Evolutionary conservation across 2,329 filamentous ascomycete species (phyloP).

Genomic region (Calycina marina): DNA sequence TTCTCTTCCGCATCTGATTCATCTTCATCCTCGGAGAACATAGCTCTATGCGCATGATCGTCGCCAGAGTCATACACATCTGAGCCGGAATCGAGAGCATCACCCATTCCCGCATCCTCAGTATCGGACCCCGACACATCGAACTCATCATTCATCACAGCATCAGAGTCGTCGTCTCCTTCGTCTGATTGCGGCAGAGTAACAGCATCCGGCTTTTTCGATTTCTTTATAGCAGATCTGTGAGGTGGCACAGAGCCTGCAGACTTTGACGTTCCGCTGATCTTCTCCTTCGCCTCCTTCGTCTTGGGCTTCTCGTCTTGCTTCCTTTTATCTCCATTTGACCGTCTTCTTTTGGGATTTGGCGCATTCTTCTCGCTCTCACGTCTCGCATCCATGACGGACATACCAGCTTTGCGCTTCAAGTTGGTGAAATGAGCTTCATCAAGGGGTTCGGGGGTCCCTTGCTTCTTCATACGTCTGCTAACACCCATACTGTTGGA

Average conservation of each 20-base stretch:
- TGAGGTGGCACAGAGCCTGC: constrained; percentile 22
- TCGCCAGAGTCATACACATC: constrained; percentile 33
- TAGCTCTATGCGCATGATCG: constrained; percentile 44
- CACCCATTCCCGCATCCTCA: constrained; percentile 30
- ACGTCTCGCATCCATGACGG: constrained; percentile 39
- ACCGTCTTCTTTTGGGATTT: constrained; percentile 49
- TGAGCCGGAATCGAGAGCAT: constrained; percentile 35
- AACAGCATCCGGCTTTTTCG: constrained; percentile 27
- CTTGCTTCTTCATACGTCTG: constrained; percentile 93
- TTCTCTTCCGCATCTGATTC: constrained; percentile 79
- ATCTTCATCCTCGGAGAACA: constrained; percentile 94
- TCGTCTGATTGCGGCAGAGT: constrained; percentile 26
- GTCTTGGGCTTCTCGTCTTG: constrained; percentile 31
- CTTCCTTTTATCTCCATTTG: constrained; percentile 24
- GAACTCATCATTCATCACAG: constrained; percentile 30
- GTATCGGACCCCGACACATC: constrained; percentile 22
- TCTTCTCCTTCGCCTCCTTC: constrained; percentile 22
- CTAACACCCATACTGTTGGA: constrained; percentile 62
- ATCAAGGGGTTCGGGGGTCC: constrained; percentile 66
- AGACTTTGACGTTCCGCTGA: constrained; percentile 23
- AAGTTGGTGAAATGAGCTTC: constrained; percentile 63
- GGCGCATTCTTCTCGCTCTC: constrained; percentile 27
- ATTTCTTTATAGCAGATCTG: constrained; percentile 24
- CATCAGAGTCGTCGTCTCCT: constrained; percentile 31
- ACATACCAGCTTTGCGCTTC: constrained; percentile 72